Conservation (phyloP, 73 alveolate genomes). For the Paramecium primaurelia region DNA sequence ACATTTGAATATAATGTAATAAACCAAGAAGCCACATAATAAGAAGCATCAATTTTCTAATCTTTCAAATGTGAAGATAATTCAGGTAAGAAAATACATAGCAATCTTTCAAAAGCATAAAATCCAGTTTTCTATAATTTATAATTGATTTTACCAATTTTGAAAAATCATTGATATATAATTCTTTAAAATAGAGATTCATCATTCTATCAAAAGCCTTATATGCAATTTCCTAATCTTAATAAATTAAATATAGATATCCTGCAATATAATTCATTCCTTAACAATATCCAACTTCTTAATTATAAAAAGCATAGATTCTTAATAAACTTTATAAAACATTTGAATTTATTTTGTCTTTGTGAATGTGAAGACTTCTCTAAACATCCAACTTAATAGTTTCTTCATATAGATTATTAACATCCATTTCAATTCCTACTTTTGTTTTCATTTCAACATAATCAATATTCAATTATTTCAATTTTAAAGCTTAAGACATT, state of each 20-base stretch:
- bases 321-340: slow-evolving; percentile 67
- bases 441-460: slow-evolving; percentile 30
- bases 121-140: slow-evolving; percentile 71
- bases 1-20: slow-evolving; percentile 75
- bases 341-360: slow-evolving; percentile 22
- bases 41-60: slow-evolving; percentile 71
- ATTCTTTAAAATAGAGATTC: slow-evolving; percentile 61
- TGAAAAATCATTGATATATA: slow-evolving; percentile 71
- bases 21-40: slow-evolving; percentile 82
- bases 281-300: slow-evolving; percentile 90
- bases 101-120: slow-evolving; percentile 86
- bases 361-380: slow-evolving; percentile 53
- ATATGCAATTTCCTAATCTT: slow-evolving; percentile 83
- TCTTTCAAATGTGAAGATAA: slow-evolving; percentile 79
- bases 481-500: neutral
- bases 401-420: neutral
- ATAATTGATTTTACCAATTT: slow-evolving; percentile 39
- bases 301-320: slow-evolving; percentile 84
- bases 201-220: slow-evolving; percentile 80
- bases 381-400: neutral
- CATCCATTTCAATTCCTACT: slow-evolving; percentile 8
- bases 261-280: slow-evolving; percentile 99
- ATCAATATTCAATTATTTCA: slow-evolving; percentile 1
- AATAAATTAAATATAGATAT: slow-evolving; percentile 75
- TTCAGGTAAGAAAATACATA: slow-evolving; percentile 86